Evolutionary conservation across 192 early-diverging fungal species (phyloP).

Genomic region (Ambispora gerdemannii): DNA sequence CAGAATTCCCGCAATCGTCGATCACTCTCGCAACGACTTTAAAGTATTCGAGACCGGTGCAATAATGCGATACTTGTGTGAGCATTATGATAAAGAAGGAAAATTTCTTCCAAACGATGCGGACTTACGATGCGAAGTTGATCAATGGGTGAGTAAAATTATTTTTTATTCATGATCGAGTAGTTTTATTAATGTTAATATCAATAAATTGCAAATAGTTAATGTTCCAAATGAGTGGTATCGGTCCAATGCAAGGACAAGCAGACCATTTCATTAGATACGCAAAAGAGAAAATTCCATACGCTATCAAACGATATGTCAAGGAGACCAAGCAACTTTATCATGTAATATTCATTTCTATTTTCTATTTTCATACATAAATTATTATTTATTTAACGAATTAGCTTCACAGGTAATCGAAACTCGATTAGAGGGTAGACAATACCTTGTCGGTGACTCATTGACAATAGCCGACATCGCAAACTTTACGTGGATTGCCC

Average conservation of each 20-base stretch:
- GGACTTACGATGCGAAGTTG: slow-evolving; percentile 39
- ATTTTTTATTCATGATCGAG: neutral
- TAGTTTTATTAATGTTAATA: no score
- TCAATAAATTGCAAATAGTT: slow-evolving; percentile 17
- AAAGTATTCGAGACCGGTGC: slow-evolving; percentile 57
- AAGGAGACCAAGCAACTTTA: slow-evolving; percentile 53
- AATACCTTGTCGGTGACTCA: slow-evolving; percentile 36
- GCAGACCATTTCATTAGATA: slow-evolving; percentile 47
- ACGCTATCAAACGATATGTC: slow-evolving; percentile 52
- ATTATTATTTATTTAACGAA: no score
- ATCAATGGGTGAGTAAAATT: slow-evolving; percentile 40
- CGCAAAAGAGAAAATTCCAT: slow-evolving; percentile 52
- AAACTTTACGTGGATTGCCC: slow-evolving; percentile 44
- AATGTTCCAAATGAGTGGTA: slow-evolving; percentile 48
- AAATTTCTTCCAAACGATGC: slow-evolving; percentile 45
- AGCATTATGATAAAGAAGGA: slow-evolving; percentile 49
- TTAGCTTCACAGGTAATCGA: no score
- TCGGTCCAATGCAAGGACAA: slow-evolving; percentile 53
- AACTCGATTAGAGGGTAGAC: slow-evolving; percentile 34
- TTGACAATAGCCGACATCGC: slow-evolving; percentile 54
- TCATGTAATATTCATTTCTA: slow-evolving; percentile 35
- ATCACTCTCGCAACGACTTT: slow-evolving; percentile 50
- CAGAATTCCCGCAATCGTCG: slow-evolving; percentile 48
- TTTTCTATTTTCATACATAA: no score
- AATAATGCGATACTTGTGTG: slow-evolving; percentile 56